Evolutionary conservation across 1,284 basidiomycete genomes (phyloP), one percentile per base, ranked within the genome.

Genomic region (Malassezia slooffiae): DNA sequence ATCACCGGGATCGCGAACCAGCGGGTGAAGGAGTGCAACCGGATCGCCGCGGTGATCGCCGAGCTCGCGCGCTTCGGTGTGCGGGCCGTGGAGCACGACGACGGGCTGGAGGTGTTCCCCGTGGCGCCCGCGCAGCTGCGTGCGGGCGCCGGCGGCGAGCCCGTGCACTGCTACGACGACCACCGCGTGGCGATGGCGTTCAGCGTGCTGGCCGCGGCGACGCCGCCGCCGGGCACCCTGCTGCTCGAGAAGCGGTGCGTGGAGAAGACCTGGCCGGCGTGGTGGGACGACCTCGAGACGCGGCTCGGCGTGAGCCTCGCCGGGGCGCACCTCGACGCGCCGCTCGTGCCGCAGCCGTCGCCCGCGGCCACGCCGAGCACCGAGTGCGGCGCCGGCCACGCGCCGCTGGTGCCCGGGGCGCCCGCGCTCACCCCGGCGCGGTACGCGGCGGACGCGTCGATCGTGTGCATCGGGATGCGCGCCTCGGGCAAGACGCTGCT

Each of bases 241-340:
- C 75, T 97, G 28, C 88, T 95, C 66, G 91, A 97, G 74, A 95
- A 93, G 73, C 77, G 91, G 41, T 96, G 91, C 63, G 91, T 97
- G 17, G 91, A 95, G 72, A 99, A 99, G 77, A 97, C 93, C 0
- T 97, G 91, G 91, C 91, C 93, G 2, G 89, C 90, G 68, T 99
- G 90, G 85, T 97, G 91, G 89, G 93, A 97, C 66, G 93, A 96
- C 70, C 75, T 97, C 17, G 79, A 86, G 67, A 87, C 85, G 74
- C 90, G 89, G 85, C 86, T 96, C 45, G 89, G 89, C n/a, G 77
- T 96, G 46, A 75, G 79, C 42, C 83, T 90, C 23, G 79, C 83
- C 59, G 90, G 88, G 19, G 80, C 60, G 31, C 52, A 54, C 33
- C 46, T 55, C 31, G 51, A 40, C 17, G 28, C 24, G 33, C n/a